A percentile compares a stretch with the other conserved stretches of the same genome.
Conservation (phyloP, 2,329 filamentous ascomycete genomes). For the Claviceps sp. region DNA sequence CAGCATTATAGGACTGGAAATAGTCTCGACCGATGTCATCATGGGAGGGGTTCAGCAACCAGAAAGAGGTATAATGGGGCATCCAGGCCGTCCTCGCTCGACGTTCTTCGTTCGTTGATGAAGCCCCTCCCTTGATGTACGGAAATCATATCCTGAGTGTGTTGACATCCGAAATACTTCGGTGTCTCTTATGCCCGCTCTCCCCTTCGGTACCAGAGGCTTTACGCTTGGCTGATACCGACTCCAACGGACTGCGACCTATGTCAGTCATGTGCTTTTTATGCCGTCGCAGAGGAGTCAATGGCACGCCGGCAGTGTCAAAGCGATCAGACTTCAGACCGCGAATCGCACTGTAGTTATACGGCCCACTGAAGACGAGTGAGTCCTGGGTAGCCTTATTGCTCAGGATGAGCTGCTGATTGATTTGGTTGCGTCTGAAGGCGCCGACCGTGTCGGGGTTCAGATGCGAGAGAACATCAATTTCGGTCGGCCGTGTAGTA, state of each 20-base stretch:
- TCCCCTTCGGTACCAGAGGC: slow-evolving; percentile 28
- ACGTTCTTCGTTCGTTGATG: slow-evolving; percentile 11
- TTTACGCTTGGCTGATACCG: slow-evolving; percentile 40
- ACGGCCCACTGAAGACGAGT: slow-evolving; percentile 46
- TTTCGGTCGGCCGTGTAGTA: slow-evolving; percentile 34
- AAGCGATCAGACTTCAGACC: slow-evolving; percentile 54
- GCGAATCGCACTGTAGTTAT: slow-evolving; percentile 45
- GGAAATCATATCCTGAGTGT: slow-evolving; percentile 29
- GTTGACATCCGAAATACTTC: slow-evolving; percentile 45
- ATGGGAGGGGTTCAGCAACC: too few relatives aligned
- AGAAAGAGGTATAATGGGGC: too few relatives aligned
- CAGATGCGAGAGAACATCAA: slow-evolving; percentile 42
- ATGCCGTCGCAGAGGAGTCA: slow-evolving; percentile 51
- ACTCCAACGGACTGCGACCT: slow-evolving; percentile 36
- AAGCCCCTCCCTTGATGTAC: not conserved
- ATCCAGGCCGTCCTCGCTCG: slow-evolving; percentile 33
- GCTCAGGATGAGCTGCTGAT: slow-evolving; percentile 46
- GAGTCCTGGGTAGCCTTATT: slow-evolving; percentile 49
- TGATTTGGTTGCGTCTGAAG: slow-evolving; percentile 58
- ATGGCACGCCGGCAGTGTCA: slow-evolving; percentile 51
- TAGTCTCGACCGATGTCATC: slow-evolving; percentile 10
- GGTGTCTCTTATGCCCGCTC: slow-evolving; percentile 39
- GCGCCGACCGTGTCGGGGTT: slow-evolving; percentile 58
- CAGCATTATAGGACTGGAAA: slow-evolving; percentile 28
- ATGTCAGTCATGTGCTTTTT: slow-evolving; percentile 33